A percentile compares a stretch with the other conserved stretches of the same genome.
Evolutionary conservation across 495 filamentous ascomycete species (phyloP).

Genomic region (Penicillium goetzii): DNA sequence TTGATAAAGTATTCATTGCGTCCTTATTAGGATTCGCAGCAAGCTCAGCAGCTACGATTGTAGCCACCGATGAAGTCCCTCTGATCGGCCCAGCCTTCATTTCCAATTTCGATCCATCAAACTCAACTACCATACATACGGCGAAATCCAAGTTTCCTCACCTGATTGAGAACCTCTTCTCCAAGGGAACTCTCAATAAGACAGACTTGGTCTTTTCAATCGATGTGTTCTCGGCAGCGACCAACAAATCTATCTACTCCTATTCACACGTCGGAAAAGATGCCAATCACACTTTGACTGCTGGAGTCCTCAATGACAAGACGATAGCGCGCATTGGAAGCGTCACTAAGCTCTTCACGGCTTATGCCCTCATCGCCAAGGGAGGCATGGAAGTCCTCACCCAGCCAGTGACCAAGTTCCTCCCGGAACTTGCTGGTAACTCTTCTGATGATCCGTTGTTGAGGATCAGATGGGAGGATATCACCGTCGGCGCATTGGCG

Average conservation of each 20-base stretch:
- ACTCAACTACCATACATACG: constrained; percentile 9
- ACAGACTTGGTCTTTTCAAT: constrained; percentile 17
- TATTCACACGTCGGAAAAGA: constrained; percentile 19
- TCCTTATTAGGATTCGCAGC: neutral
- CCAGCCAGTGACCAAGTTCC: constrained; percentile 51
- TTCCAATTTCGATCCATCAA: constrained; percentile 20
- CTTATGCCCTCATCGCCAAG: constrained; percentile 50
- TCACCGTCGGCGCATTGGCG: neutral
- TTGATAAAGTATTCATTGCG: neutral
- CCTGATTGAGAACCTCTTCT: neutral
- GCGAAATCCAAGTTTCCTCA: neutral
- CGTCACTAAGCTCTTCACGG: constrained; percentile 51
- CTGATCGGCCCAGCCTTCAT: constrained; percentile 20
- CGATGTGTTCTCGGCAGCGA: constrained; percentile 22
- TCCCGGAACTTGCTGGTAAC: constrained; percentile 51
- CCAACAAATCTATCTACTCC: constrained; percentile 15
- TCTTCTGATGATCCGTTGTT: neutral
- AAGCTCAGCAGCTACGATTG: constrained; percentile 11
- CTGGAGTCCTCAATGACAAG: constrained; percentile 28
- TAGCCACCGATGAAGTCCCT: constrained; percentile 19
- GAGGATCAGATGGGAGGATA: constrained; percentile 5
- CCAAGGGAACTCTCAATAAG: constrained; percentile 8
- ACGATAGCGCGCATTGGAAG: constrained; percentile 54
- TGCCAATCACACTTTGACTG: constrained; percentile 3
- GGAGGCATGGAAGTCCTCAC: constrained; percentile 52